Conservation (phyloP, 2,329 filamentous ascomycete species). For the Phialophora chinensis region DNA sequence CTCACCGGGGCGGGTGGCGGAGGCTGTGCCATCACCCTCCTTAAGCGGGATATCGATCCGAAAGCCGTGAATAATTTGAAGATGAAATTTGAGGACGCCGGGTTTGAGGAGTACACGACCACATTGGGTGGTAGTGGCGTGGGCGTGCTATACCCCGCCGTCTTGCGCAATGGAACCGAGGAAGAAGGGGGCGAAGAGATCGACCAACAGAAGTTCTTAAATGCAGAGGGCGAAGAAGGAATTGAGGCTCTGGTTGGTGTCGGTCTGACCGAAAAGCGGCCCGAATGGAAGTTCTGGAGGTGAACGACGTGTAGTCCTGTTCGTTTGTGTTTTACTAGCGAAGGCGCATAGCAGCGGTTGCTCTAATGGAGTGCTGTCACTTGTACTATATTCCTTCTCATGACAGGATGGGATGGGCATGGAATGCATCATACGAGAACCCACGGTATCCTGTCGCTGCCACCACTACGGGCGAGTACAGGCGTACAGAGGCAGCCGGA, state of each 20-base stretch:
- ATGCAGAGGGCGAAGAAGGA: conserved; percentile 80
- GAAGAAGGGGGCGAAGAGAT: conserved; percentile 90
- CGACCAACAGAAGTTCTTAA: conserved; percentile 84
- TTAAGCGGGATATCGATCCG: conserved; percentile 69
- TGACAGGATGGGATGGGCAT: not conserved
- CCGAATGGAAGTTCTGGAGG: conserved; percentile 88
- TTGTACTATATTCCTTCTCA: conserved; percentile 19
- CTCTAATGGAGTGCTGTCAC: not conserved
- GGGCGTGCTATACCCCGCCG: conserved; percentile 90
- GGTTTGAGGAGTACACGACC: conserved; percentile 84
- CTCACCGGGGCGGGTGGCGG: conserved; percentile 94
- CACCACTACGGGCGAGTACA: not conserved
- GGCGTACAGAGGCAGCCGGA: not conserved
- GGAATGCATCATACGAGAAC: not conserved
- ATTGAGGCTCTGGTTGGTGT: conserved; percentile 89
- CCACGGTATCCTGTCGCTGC: not conserved
- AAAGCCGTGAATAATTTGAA: conserved; percentile 69
- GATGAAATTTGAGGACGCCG: conserved; percentile 68
- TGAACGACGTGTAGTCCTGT: conserved; percentile 33
- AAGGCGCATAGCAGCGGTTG: conserved; percentile 27
- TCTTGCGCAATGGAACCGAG: conserved; percentile 81
- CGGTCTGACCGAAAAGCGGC: conserved; percentile 69
- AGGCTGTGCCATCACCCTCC: conserved; percentile 90
- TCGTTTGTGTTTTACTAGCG: conserved; percentile 33
- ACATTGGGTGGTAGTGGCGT: conserved; percentile 93